Conservation (phyloP, 495 filamentous ascomycete species). For the Penicillium coprophilum region DNA sequence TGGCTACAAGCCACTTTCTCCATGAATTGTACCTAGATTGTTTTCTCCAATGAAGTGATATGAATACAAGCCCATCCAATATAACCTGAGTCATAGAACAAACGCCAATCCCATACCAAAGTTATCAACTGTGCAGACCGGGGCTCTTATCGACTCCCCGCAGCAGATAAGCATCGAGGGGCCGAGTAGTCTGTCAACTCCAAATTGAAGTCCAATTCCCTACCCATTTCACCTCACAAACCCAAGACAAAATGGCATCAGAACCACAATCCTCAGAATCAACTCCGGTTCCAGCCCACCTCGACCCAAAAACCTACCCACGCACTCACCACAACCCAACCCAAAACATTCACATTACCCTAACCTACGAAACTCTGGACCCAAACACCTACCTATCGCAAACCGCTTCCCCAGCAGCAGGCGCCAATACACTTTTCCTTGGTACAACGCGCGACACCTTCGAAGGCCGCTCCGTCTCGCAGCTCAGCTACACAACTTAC, state of each 20-base stretch:
- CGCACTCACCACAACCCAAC: conserved; percentile 29
- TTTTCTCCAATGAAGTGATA: background rate
- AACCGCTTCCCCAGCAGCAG: conserved; percentile 76
- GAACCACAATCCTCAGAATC: background rate
- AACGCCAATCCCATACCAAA: background rate
- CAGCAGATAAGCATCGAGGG: conserved; percentile 23
- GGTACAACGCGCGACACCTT: conserved; percentile 91
- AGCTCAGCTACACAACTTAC: conserved; percentile 84
- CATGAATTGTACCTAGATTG: background rate
- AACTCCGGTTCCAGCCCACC: conserved; percentile 31
- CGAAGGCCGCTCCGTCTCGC: conserved; percentile 66
- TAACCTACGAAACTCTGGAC: conserved; percentile 64
- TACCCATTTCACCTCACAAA: background rate
- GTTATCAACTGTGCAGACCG: conserved; percentile 11
- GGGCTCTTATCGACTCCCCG: conserved; percentile 28
- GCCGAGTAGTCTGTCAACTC: background rate
- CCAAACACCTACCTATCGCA: conserved; percentile 57
- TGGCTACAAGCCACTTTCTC: background rate
- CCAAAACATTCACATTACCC: conserved; percentile 41
- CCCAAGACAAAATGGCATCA: background rate
- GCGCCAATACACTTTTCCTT: conserved; percentile 83
- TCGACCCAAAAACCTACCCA: conserved; percentile 45
- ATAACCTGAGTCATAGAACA: background rate
- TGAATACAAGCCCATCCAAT: background rate
- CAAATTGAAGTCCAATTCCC: background rate